Percentiles rank a stretch among this genome's conserved stretches.
phyloP scores from a whole-genome alignment of 495 filamentous ascomycete genomes.

The Aspergillus kassunensis region DNA sequence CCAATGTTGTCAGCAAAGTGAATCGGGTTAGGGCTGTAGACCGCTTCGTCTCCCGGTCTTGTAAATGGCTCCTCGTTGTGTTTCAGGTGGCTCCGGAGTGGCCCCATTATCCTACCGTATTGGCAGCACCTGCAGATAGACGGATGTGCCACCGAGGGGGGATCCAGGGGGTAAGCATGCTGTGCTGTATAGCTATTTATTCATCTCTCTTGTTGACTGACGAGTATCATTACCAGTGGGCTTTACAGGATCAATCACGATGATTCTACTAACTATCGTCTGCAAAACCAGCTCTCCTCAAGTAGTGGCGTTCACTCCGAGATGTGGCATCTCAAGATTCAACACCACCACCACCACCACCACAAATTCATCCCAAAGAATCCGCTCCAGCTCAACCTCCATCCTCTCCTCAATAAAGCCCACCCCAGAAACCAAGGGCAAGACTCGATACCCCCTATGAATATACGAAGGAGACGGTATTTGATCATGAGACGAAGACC shows the following conservation, averaged over 20 bases:
- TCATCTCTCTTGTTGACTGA: no score
- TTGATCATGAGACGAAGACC: constrained; percentile 30
- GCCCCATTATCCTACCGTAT: no score
- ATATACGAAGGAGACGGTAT: constrained; percentile 44
- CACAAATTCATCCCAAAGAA: not conserved
- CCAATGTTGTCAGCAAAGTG: no score
- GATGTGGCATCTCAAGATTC: not conserved
- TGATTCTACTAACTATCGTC: no score
- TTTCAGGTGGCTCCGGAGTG: not conserved
- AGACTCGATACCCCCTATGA: constrained; percentile 60
- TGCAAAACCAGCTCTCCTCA: not conserved
- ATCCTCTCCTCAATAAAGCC: not conserved
- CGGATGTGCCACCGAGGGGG: not conserved
- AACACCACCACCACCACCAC: not conserved
- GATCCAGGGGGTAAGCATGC: not conserved
- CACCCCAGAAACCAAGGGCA: constrained; percentile 41
- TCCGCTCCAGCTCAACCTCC: not conserved
- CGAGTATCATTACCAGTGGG: no score
- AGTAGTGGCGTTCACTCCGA: not conserved
- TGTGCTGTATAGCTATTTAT: no score
- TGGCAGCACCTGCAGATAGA: not conserved
- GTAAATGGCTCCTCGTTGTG: not conserved
- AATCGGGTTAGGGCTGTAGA: no score
- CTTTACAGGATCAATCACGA: no score
- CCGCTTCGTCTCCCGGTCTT: not conserved